A percentile compares a stretch with the other conserved stretches of the same genome.
Evolutionary conservation across 1,139 yeast species (phyloP).

Genomic region (Groenewaldozyma auringiensis): DNA sequence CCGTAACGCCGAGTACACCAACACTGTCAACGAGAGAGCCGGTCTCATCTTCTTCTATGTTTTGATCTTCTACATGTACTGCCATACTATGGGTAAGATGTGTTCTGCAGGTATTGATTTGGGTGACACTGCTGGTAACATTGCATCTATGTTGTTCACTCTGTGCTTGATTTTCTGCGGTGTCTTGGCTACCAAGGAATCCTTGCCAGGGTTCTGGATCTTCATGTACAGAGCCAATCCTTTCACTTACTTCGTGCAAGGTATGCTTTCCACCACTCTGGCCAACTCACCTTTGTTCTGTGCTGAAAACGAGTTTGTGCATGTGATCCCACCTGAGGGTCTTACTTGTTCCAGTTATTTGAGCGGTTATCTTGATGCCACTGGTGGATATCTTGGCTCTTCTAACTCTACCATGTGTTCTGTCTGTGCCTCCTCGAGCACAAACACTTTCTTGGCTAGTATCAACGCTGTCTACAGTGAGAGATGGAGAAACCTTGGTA

Average conservation of each 20-base stretch:
- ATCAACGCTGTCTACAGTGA: slow-evolving; percentile 41
- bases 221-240: slow-evolving; percentile 72
- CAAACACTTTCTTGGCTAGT: slow-evolving; percentile 45
- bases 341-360: slow-evolving; percentile 53
- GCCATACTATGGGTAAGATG: slow-evolving; percentile 59
- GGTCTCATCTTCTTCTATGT: slow-evolving; percentile 57
- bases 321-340: slow-evolving; percentile 50
- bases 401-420: slow-evolving; percentile 52
- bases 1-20: slow-evolving; percentile 37
- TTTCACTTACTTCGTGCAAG: slow-evolving; percentile 58
- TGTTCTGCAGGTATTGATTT: slow-evolving; percentile 54
- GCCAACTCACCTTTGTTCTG: slow-evolving; percentile 54
- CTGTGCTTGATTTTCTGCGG: slow-evolving; percentile 74
- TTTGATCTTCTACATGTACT: slow-evolving; percentile 49
- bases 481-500: slow-evolving; percentile 56
- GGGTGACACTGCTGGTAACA: slow-evolving; percentile 69
- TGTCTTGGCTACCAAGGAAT: slow-evolving; percentile 58
- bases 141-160: slow-evolving; percentile 56
- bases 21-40: slow-evolving; percentile 50
- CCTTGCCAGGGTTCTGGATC: slow-evolving; percentile 54
- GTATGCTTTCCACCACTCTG: slow-evolving; percentile 45
- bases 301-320: slow-evolving; percentile 41
- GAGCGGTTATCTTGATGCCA: slow-evolving; percentile 31
- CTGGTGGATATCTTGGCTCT: slow-evolving; percentile 48
- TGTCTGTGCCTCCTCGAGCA: slow-evolving; percentile 47